phyloP scores from a whole-genome alignment of 768 basidiomycete genomes.

The Pleurotus giganteus region DNA sequence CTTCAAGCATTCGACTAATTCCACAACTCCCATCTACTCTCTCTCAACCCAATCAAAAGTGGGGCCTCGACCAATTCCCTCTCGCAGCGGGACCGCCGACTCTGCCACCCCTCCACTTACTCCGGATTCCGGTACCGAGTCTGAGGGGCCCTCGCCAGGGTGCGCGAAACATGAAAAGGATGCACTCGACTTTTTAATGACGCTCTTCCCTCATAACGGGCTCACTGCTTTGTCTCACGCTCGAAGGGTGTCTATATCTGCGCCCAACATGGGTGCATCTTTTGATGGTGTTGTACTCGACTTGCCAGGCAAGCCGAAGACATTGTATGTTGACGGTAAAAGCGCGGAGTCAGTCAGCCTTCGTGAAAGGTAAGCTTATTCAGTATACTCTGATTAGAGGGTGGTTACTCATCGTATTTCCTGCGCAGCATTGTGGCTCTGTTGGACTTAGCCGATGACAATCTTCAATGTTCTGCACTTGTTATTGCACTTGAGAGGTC shows the following conservation, averaged over 20 bases:
- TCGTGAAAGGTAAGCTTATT: slow-evolving; percentile 66
- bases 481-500: slow-evolving; percentile 79
- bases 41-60: slow-evolving; percentile 13
- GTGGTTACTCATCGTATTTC: slow-evolving; percentile 12
- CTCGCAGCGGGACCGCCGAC: slow-evolving; percentile 36
- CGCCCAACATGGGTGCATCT: slow-evolving; percentile 61
- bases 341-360: slow-evolving; percentile 76
- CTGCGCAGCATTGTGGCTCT: slow-evolving; percentile 73
- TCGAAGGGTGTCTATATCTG: slow-evolving; percentile 70
- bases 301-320: slow-evolving; percentile 66
- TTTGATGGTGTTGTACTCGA: slow-evolving; percentile 82
- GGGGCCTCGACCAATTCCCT: slow-evolving; percentile 42
- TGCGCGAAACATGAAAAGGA: slow-evolving; percentile 48
- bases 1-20: slow-evolving; percentile 10
- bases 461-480: slow-evolving; percentile 71
- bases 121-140: slow-evolving; percentile 62
- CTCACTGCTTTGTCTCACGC: slow-evolving; percentile 67
- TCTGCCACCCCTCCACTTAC: slow-evolving; percentile 76
- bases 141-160: slow-evolving; percentile 38
- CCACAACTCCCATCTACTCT: slow-evolving; percentile 12
- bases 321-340: slow-evolving; percentile 84
- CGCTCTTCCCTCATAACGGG: slow-evolving; percentile 74
- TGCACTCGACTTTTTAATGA: slow-evolving; percentile 76
- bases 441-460: slow-evolving; percentile 86
- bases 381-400: slow-evolving; percentile 7